Conservation (phyloP, 192 early-diverging fungal genomes). For the Coemansia sp. region DNA sequence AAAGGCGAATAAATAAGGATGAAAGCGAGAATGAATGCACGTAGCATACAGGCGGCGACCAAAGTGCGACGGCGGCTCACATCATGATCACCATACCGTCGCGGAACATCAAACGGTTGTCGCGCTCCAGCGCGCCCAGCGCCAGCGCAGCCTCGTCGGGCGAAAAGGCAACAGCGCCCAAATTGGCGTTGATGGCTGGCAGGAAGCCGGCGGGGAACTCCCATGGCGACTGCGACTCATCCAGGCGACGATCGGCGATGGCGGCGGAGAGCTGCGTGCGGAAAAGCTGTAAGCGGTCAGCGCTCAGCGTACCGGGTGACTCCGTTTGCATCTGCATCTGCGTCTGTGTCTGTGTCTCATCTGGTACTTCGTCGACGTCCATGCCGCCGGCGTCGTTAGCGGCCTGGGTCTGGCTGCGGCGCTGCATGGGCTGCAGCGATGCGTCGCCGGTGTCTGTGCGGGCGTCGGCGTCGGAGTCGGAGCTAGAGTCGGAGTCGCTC, state of each 20-base stretch:
- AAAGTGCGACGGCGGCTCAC: slow-evolving; percentile 30
- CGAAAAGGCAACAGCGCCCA: slow-evolving; percentile 52
- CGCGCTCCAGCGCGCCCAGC: slow-evolving; percentile 57
- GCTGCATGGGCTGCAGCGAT: background rate
- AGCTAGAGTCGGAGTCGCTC: slow-evolving; percentile 44
- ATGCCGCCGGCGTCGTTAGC: background rate
- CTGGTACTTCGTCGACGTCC: background rate
- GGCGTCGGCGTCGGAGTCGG: slow-evolving; percentile 16
- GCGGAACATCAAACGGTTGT: slow-evolving; percentile 72
- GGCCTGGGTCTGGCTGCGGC: background rate
- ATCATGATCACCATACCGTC: slow-evolving; percentile 64
- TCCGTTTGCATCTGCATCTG: background rate
- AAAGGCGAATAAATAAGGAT: background rate
- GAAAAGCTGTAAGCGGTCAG: slow-evolving; percentile 42
- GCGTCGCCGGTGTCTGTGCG: no score
- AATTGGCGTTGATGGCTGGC: slow-evolving; percentile 53
- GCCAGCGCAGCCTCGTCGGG: slow-evolving; percentile 57
- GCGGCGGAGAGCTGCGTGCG: slow-evolving; percentile 48
- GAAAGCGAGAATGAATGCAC: background rate
- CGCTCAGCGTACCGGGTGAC: slow-evolving; percentile 20
- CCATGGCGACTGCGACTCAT: slow-evolving; percentile 45
- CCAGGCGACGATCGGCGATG: slow-evolving; percentile 44
- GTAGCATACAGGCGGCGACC: no score
- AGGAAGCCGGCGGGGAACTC: slow-evolving; percentile 56
- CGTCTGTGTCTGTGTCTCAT: background rate